These are phyloP conservation scores for Papiliotrema laurentii DNA, from an alignment of 1,284 basidiomycete species.

Conservation along the genomic window DNA sequence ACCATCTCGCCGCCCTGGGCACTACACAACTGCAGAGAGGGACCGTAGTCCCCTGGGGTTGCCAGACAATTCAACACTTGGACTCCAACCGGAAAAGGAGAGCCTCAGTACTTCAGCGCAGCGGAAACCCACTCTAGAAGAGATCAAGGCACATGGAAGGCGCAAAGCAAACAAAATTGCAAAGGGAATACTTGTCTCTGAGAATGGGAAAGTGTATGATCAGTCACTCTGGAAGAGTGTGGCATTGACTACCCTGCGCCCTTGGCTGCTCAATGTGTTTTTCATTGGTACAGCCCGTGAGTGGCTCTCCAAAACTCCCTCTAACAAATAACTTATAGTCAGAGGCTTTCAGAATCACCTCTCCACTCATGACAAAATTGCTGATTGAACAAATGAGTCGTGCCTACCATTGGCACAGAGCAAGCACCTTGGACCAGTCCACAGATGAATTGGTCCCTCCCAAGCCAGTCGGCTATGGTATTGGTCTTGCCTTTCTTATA, in stretches of 20 bases:
- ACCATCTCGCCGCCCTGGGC: neutral
- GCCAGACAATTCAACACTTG: too few relatives aligned
- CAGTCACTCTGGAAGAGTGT: conserved; percentile 55
- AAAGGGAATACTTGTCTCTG: conserved; percentile 9
- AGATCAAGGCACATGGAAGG: conserved; percentile 2
- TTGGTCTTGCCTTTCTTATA: conserved; percentile 12
- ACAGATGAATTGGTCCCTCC: neutral
- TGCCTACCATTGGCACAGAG: conserved; percentile 6
- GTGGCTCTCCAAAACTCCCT: too few relatives aligned
- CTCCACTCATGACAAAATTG: conserved; percentile 13
- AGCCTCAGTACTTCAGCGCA: too few relatives aligned
- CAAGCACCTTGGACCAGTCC: neutral
- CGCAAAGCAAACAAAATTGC: conserved; percentile 9
- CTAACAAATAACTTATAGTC: neutral
- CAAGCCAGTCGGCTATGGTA: conserved; percentile 10
- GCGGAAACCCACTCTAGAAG: too few relatives aligned
- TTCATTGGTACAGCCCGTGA: neutral
- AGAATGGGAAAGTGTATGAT: conserved; percentile 50
- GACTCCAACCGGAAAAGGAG: too few relatives aligned
- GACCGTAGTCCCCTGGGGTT: too few relatives aligned
- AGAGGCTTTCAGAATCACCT: conserved; percentile 11
- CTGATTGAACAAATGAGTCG: conserved; percentile 7
- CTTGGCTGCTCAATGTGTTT: neutral
- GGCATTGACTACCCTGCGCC: conserved; percentile 1
- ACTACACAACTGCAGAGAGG: too few relatives aligned